These are phyloP conservation scores for Mycosphaerella arachidis DNA, from an alignment of 2,329 filamentous ascomycete species.

Conservation along the genomic window DNA sequence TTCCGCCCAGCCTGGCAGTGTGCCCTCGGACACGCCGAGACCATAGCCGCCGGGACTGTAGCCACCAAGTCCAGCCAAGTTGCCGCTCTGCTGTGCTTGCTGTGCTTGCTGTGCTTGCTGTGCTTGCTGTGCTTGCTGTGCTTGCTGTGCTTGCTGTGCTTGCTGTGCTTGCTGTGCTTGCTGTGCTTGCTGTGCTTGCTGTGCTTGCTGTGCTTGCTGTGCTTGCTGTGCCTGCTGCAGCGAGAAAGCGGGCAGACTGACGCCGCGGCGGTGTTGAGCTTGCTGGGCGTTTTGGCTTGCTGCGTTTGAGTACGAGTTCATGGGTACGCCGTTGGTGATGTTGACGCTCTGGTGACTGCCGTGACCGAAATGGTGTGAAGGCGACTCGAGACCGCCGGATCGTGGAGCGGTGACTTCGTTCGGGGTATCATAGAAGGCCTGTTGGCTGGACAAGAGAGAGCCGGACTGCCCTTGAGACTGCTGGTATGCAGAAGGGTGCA, in stretches of 20 bases:
- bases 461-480: conserved; percentile 6
- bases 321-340: conserved; percentile 34
- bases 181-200: conserved; percentile 38
- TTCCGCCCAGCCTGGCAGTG: conserved; percentile 59
- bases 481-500: conserved; percentile 30
- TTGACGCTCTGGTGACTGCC: conserved; percentile 49
- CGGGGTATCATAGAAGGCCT: conserved; percentile 69
- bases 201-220: conserved; percentile 37
- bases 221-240: conserved; percentile 45
- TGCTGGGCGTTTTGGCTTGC: conserved; percentile 52
- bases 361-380: conserved; percentile 46
- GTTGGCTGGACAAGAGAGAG: conserved; percentile 60
- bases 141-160: conserved; percentile 40
- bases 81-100: conserved; percentile 44
- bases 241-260: conserved; percentile 75
- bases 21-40: conserved; percentile 56
- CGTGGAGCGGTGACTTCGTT: conserved; percentile 53
- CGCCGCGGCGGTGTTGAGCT: conserved; percentile 65
- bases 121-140: conserved; percentile 39
- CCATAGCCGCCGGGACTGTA: conserved; percentile 53
- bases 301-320: conserved; percentile 14
- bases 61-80: conserved; percentile 55
- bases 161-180: conserved; percentile 42
- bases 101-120: conserved; percentile 40
- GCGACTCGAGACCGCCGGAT: conserved; percentile 30